Conservation (phyloP, 2,329 filamentous ascomycete genomes). For the Stagonosporopsis vannaccii region DNA sequence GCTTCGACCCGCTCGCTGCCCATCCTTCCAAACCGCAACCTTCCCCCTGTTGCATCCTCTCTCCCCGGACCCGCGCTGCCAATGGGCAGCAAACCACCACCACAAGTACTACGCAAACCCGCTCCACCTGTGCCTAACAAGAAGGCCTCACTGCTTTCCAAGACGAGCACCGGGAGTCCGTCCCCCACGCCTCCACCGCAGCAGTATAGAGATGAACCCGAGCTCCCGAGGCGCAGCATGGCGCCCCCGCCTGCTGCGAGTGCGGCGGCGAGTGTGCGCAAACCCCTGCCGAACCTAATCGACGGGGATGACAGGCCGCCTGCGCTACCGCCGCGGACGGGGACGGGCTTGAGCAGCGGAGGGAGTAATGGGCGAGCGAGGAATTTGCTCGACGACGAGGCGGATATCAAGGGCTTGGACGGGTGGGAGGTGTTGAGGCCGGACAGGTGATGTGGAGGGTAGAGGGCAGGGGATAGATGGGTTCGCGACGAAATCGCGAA, state of each 20-base stretch:
- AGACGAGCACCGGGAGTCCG: slow-evolving; percentile 4
- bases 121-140: slow-evolving; percentile 44
- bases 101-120: slow-evolving; percentile 43
- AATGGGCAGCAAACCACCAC: slow-evolving; percentile 24
- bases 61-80: slow-evolving; percentile 3
- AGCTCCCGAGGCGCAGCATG: slow-evolving; percentile 34
- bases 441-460: not conserved
- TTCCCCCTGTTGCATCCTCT: slow-evolving; percentile 13
- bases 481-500: no score
- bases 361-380: slow-evolving; percentile 26
- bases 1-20: slow-evolving; percentile 45
- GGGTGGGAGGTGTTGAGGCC: slow-evolving; percentile 52
- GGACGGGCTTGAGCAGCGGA: slow-evolving; percentile 34
- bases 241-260: slow-evolving; percentile 23
- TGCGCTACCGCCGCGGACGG: slow-evolving; percentile 43
- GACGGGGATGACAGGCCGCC: slow-evolving; percentile 32
- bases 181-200: slow-evolving; percentile 20
- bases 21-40: slow-evolving; percentile 15
- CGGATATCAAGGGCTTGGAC: slow-evolving; percentile 42
- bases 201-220: slow-evolving; percentile 28
- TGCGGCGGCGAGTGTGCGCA: slow-evolving; percentile 19
- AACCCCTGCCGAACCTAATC: slow-evolving; percentile 29
- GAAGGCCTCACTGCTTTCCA: slow-evolving; percentile 40
- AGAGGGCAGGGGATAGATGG: no score
- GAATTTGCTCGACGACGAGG: slow-evolving; percentile 47